A percentile compares a stretch with the other conserved stretches of the same genome.
Conservation (phyloP, 192 early-diverging fungal genomes). For the Linnemannia elongata region DNA sequence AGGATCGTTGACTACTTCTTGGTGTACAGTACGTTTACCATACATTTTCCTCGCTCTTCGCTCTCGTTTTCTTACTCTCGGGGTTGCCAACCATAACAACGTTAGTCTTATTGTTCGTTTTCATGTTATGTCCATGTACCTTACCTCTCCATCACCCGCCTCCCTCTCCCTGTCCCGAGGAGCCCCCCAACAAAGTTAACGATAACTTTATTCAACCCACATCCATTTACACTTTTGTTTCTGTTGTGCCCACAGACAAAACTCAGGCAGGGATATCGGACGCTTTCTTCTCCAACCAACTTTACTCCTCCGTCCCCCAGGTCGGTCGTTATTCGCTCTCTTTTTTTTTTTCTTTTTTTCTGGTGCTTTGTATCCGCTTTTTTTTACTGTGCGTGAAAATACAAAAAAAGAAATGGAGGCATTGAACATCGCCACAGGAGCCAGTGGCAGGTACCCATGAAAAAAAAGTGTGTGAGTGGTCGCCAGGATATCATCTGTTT, state of each 20-base stretch:
- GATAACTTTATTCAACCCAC: slow-evolving; percentile 3
- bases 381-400: not conserved
- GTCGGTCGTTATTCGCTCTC: not conserved
- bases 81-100: not conserved
- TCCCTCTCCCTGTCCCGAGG: not conserved
- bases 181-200: slow-evolving; percentile 8
- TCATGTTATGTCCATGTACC: not conserved
- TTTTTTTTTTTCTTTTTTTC: not conserved
- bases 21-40: too few relatives aligned
- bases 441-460: too few relatives aligned
- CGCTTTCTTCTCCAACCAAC: not conserved
- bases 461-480: too few relatives aligned
- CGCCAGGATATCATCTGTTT: too few relatives aligned
- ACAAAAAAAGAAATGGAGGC: not conserved
- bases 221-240: not conserved
- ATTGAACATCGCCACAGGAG: not conserved
- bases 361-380: not conserved
- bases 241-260: not conserved
- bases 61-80: not conserved
- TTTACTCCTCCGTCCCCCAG: not conserved
- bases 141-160: not conserved
- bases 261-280: not conserved
- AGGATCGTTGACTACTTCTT: too few relatives aligned
- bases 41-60: not conserved
- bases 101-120: not conserved